These are phyloP conservation scores for Ophiostoma pallidulum DNA, from an alignment of 2,329 filamentous ascomycete genomes.

Conservation along the genomic window DNA sequence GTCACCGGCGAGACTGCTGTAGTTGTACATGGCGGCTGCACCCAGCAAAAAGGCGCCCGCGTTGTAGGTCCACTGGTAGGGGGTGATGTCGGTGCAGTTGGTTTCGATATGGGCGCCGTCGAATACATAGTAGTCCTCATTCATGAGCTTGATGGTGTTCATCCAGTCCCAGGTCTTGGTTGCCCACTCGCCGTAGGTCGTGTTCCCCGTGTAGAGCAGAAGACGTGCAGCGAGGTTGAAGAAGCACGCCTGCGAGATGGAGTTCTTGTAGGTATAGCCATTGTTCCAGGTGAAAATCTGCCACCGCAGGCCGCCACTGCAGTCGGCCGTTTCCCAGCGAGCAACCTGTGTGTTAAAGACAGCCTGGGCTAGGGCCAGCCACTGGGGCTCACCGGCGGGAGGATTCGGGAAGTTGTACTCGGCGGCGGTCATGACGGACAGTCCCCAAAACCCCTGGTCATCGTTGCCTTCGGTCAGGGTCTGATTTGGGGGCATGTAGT, in stretches of 20 bases:
- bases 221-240: slow-evolving; percentile 49
- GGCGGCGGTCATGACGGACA: slow-evolving; percentile 60
- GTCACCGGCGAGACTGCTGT: slow-evolving; percentile 32
- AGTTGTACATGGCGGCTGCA: slow-evolving; percentile 59
- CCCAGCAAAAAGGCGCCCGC: slow-evolving; percentile 57
- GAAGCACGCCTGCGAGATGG: slow-evolving; percentile 41
- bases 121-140: slow-evolving; percentile 47
- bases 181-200: slow-evolving; percentile 71
- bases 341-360: slow-evolving; percentile 71
- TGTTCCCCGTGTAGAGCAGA: slow-evolving; percentile 63
- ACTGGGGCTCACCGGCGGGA: slow-evolving; percentile 46
- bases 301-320: slow-evolving; percentile 71
- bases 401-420: slow-evolving; percentile 60
- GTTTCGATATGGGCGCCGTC: slow-evolving; percentile 50
- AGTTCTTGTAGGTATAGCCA: slow-evolving; percentile 62
- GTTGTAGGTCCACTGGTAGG: slow-evolving; percentile 62
- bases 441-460: slow-evolving; percentile 66
- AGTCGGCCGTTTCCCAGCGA: slow-evolving; percentile 61
- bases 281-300: slow-evolving; percentile 78
- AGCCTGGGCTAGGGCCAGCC: slow-evolving; percentile 64
- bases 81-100: slow-evolving; percentile 49
- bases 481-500: slow-evolving; percentile 72
- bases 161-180: slow-evolving; percentile 65
- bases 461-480: slow-evolving; percentile 58
- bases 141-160: slow-evolving; percentile 45